Evolutionary conservation across 495 filamentous ascomycete species (phyloP).

Genomic region (Poronia punctata): DNA sequence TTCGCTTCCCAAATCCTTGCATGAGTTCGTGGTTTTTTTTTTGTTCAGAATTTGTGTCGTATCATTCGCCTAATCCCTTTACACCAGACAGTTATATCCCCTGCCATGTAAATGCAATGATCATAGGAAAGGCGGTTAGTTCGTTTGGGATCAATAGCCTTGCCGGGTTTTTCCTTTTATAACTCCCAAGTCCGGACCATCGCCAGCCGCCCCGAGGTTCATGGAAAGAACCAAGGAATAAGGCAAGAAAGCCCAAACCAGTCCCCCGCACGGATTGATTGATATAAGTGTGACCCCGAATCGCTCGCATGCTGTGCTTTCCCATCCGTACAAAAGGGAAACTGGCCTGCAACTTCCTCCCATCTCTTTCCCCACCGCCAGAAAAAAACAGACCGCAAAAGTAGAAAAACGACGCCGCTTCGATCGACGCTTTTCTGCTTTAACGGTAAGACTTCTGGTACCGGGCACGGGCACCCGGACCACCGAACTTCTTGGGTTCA

Average conservation of each 20-base stretch:
- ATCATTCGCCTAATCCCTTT: conserved; percentile 34
- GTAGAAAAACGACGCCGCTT: conserved; percentile 8
- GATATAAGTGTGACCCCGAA: too few relatives aligned
- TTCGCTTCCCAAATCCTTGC: background rate
- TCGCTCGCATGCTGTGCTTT: conserved; percentile 10
- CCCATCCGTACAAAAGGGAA: conserved; percentile 8
- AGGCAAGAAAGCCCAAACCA: conserved; percentile 14
- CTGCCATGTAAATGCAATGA: conserved; percentile 32
- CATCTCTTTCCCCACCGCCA: conserved; percentile 11
- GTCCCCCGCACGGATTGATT: conserved; percentile 13
- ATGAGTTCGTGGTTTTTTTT: background rate
- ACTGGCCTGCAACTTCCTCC: conserved; percentile 9
- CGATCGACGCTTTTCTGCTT: conserved; percentile 21
- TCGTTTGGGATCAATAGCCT: conserved; percentile 17
- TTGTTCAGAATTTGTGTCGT: conserved; percentile 22
- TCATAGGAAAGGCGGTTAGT: conserved; percentile 21
- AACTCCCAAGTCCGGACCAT: conserved; percentile 26
- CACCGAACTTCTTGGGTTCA: conserved; percentile 89
- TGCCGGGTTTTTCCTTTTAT: conserved; percentile 21
- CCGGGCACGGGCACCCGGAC: conserved; percentile 87
- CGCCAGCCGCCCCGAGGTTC: conserved; percentile 19
- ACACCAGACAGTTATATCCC: conserved; percentile 22
- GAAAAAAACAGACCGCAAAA: conserved; percentile 4
- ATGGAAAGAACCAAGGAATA: conserved; percentile 15
- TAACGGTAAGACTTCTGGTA: conserved; percentile 87